Evolutionary conservation across 106 monocot genomes (phyloP), one percentile per base, ranked within the genome.

Genomic region (Dactylorhiza incarnata): DNA sequence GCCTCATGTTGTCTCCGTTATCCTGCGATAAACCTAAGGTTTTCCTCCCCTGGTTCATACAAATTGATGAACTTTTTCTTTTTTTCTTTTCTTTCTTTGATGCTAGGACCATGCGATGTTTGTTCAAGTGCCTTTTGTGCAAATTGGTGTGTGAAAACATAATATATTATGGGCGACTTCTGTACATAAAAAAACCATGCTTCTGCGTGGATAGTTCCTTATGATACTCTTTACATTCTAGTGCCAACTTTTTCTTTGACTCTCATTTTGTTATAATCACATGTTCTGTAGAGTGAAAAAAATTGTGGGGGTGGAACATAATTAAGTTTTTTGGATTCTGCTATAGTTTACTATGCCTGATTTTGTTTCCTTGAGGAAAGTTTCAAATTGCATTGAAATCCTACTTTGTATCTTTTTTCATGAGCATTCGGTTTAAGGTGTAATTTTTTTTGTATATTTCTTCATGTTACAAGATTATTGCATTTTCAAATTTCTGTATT

Each of bases 1-100:
- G n/a, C 90, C 87, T n/a, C 83, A 81, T 77, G 68, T 87, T 17
- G 83, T 90, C 9, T 90, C 90, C 3, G 90, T 90, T 16, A 59
- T 87, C 54, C 74, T 51, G 17, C 81, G 55, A 48, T 81, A 51
- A 80, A 48, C 11, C 6, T 10, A 23, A 72, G 49, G 49, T 65
- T 29, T 26, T 29, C 26, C 6, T 10, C 12, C 26, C 12, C 20
- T 67, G 66, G 49, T 16, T 72, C 22, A 19, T 49, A n/a, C 12
- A 23, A 0, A 23, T 69, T 23, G 72, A 49, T 72, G 44, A 72
- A 72, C 47, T 72, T 48, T 23, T 5, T 48, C 22, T 12, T 48
- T 69, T 22, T 48, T 48, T 4, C 16, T 23, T 23, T 45, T 46
- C 17, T 68, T 44, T 45, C 9, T 37, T 68, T 44, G 44, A 9